phyloP scores from a whole-genome alignment of 2,329 filamentous ascomycete species.

The Sclerotinia borealis region DNA sequence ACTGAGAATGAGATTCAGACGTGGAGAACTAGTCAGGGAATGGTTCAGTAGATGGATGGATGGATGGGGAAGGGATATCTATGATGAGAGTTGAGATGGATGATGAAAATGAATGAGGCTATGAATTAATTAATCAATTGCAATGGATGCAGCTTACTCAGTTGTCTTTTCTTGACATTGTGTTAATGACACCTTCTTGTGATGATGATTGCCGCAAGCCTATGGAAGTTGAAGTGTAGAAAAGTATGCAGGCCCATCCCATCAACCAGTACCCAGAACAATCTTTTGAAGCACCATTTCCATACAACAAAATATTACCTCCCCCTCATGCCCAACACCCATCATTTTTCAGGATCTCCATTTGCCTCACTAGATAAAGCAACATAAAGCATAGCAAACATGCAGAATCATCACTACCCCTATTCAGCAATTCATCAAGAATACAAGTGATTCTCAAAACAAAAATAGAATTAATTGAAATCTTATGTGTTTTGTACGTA shows the following conservation, averaged over 20 bases:
- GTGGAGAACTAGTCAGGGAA: constrained; percentile 7
- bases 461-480: neutral
- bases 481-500: neutral
- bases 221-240: neutral
- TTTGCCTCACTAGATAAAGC: neutral
- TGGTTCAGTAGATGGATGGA: constrained; percentile 6
- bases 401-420: constrained; percentile 1
- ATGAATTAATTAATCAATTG: neutral
- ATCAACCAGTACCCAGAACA: neutral
- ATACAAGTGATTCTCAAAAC: neutral
- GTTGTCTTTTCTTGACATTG: neutral
- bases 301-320: neutral
- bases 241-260: neutral
- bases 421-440: neutral
- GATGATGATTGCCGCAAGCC: neutral
- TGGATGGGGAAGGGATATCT: neutral
- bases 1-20: constrained; percentile 52
- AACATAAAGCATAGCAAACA: neutral
- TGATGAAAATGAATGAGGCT: neutral
- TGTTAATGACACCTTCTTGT: neutral
- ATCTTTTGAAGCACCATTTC: neutral
- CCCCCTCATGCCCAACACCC: neutral
- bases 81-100: neutral
- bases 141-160: neutral
- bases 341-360: neutral